Evolutionary conservation across 495 filamentous ascomycete genomes (phyloP).

Genomic region (Aspergillus asperescens): DNA sequence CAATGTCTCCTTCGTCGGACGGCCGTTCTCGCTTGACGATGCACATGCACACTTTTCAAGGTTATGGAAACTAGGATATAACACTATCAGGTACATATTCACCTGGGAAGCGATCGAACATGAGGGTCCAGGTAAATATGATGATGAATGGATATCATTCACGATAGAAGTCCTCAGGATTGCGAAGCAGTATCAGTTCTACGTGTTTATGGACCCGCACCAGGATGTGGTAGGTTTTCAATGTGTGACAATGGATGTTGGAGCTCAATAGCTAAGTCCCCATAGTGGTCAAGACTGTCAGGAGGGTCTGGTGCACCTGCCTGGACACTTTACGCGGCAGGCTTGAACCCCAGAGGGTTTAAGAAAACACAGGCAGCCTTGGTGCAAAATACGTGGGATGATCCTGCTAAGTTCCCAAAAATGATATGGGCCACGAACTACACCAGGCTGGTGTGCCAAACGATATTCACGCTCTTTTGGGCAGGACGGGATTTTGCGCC

Average conservation of each 20-base stretch:
- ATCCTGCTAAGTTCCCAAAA: constrained; percentile 84
- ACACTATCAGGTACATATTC: constrained; percentile 92
- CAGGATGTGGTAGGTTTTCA: constrained; percentile 77
- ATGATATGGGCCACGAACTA: constrained; percentile 99
- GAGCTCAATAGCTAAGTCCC: constrained; percentile 12
- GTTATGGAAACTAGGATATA: constrained; percentile 84
- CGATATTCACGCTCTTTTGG: constrained; percentile 93
- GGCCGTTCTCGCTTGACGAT: constrained; percentile 77
- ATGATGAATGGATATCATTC: constrained; percentile 87
- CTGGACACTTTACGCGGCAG: constrained; percentile 95
- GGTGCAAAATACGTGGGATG: constrained; percentile 90
- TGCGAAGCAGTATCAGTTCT: constrained; percentile 87
- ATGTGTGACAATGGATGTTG: neutral
- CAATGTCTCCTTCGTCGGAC: constrained; percentile 78
- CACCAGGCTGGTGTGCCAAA: constrained; percentile 75
- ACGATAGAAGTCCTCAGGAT: constrained; percentile 79
- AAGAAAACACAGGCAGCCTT: constrained; percentile 84
- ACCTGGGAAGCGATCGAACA: constrained; percentile 99
- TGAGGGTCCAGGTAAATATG: constrained; percentile 86
- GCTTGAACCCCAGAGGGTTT: constrained; percentile 79
- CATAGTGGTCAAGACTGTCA: constrained; percentile 84
- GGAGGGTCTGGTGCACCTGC: constrained; percentile 94
- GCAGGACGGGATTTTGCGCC: constrained; percentile 90
- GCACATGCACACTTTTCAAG: constrained; percentile 84
- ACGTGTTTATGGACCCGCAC: constrained; percentile 96